Evolutionary conservation across 2,329 filamentous ascomycete species (phyloP).

Genomic region (Torrubiellomyces zombiae): DNA sequence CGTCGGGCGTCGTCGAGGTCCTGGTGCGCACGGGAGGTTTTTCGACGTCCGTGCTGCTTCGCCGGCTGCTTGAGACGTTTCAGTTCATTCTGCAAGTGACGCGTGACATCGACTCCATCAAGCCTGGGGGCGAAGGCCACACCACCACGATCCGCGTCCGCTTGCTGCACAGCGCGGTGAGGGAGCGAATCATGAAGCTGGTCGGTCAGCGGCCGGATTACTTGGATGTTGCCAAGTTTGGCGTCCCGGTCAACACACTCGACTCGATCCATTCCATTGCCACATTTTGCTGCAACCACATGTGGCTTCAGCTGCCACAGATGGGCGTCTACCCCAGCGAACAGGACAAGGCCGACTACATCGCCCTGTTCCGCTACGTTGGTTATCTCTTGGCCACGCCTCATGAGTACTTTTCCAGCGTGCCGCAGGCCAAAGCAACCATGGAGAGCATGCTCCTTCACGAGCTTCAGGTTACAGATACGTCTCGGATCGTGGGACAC

Average conservation of each 20-base stretch:
- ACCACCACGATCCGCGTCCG: slow-evolving; percentile 46
- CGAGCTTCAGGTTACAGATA: slow-evolving; percentile 17
- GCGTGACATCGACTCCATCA: slow-evolving; percentile 35
- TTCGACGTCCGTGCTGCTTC: slow-evolving; percentile 39
- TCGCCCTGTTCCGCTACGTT: slow-evolving; percentile 33
- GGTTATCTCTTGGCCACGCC: slow-evolving; percentile 14
- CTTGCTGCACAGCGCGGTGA: slow-evolving; percentile 47
- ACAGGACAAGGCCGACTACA: slow-evolving; percentile 44
- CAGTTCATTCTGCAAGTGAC: slow-evolving; percentile 39
- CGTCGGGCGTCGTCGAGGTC: slow-evolving; percentile 44
- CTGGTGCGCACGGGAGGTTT: slow-evolving; percentile 51
- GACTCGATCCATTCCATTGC: slow-evolving; percentile 48
- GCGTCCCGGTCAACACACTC: slow-evolving; percentile 47
- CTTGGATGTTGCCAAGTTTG: slow-evolving; percentile 39
- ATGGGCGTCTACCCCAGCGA: slow-evolving; percentile 42
- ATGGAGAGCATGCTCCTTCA: slow-evolving; percentile 18
- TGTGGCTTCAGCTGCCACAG: slow-evolving; percentile 44
- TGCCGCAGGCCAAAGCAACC: slow-evolving; percentile 11
- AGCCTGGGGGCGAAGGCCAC: slow-evolving; percentile 45
- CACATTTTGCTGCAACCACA: slow-evolving; percentile 44
- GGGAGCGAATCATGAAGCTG: slow-evolving; percentile 43
- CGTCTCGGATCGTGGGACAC: slow-evolving; percentile 16
- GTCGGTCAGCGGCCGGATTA: slow-evolving; percentile 36
- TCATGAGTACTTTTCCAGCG: slow-evolving; percentile 9
- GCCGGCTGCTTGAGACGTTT: slow-evolving; percentile 33